These are phyloP conservation scores for Amanita subjunquillea DNA, from an alignment of 768 basidiomycete genomes.

Conservation along the genomic window DNA sequence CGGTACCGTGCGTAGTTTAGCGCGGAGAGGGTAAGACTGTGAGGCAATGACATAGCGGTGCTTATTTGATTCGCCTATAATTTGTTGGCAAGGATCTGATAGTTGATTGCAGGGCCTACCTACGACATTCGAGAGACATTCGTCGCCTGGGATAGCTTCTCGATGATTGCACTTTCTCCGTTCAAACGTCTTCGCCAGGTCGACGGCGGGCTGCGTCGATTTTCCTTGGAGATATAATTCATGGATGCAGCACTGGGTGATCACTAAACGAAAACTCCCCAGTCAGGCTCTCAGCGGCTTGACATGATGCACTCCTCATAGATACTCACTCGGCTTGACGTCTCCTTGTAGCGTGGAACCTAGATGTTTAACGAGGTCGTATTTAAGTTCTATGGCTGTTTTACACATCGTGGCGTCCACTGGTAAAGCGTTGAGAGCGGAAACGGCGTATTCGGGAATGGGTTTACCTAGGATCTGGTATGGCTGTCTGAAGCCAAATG, in stretches of 20 bases:
- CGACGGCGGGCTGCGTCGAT: constrained; percentile 61
- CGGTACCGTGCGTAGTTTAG: constrained; percentile 59
- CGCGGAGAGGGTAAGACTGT: constrained; percentile 67
- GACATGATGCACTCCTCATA: constrained; percentile 1
- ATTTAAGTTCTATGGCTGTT: constrained; percentile 52
- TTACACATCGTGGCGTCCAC: constrained; percentile 85
- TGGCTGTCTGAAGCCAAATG: constrained; percentile 87
- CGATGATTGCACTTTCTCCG: constrained; percentile 91
- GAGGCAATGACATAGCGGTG: constrained; percentile 89
- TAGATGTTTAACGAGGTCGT: constrained; percentile 72
- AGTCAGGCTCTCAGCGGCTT: constrained; percentile 21
- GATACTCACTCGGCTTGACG: constrained; percentile 80
- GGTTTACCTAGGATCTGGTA: constrained; percentile 85
- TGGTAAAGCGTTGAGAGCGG: constrained; percentile 18
- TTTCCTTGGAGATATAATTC: constrained; percentile 84
- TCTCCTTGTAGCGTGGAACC: constrained; percentile 72
- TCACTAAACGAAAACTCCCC: constrained; percentile 66
- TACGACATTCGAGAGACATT: constrained; percentile 73
- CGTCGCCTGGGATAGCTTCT: constrained; percentile 74
- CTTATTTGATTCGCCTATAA: constrained; percentile 69
- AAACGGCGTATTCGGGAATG: constrained; percentile 2
- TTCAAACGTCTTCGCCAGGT: constrained; percentile 90
- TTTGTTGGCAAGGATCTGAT: neutral
- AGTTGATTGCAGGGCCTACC: constrained; percentile 36
- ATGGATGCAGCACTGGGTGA: constrained; percentile 95